phyloP scores from a whole-genome alignment of 768 basidiomycete genomes.

The Podaxis pistillaris region DNA sequence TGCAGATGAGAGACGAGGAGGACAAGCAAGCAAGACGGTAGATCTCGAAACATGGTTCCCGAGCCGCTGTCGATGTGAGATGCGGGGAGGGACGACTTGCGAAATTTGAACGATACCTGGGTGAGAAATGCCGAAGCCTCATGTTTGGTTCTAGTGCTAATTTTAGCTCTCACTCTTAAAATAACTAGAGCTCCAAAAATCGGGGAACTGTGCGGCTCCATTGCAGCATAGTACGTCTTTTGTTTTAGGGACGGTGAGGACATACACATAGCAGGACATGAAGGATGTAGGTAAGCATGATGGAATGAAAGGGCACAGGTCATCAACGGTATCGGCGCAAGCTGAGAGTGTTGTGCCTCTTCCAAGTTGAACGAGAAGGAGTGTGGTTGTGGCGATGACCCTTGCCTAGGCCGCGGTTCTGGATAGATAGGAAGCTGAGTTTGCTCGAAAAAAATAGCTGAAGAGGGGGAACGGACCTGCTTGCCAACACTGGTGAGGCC shows the following conservation, averaged over 20 bases:
- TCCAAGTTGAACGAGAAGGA: constrained; percentile 90
- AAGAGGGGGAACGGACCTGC: constrained; percentile 53
- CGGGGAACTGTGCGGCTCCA: background rate
- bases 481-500: constrained; percentile 97
- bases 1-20: constrained; percentile 11
- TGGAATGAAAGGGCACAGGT: constrained; percentile 22
- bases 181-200: background rate
- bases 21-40: constrained; percentile 11
- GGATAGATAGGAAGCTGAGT: constrained; percentile 7
- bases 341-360: constrained; percentile 97
- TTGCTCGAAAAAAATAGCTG: constrained; percentile 8
- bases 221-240: constrained; percentile 4
- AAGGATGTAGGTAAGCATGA: constrained; percentile 22
- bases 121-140: constrained; percentile 1
- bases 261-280: constrained; percentile 23
- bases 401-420: constrained; percentile 98
- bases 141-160: background rate
- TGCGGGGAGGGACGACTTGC: background rate
- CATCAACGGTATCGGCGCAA: constrained; percentile 84
- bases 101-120: background rate
- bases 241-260: background rate
- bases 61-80: background rate
- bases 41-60: background rate
- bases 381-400: constrained; percentile 93
- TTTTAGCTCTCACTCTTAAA: background rate